phyloP scores from a whole-genome alignment of 2,329 filamentous ascomycete genomes.

The Daldinia sp. region DNA sequence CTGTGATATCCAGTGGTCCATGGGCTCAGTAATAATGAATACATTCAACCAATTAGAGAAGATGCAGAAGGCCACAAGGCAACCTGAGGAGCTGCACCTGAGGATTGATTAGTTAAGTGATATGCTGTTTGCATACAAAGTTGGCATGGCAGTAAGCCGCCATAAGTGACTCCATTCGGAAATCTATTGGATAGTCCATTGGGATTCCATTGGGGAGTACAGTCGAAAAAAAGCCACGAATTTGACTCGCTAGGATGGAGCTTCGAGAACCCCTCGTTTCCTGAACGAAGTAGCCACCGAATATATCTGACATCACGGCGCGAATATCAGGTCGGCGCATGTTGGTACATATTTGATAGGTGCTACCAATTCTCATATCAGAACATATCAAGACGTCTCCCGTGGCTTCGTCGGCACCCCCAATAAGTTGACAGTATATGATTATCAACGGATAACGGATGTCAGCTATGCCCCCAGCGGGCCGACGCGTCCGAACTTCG shows the following conservation, averaged over 20 bases:
- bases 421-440: conserved; percentile 9
- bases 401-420: not conserved
- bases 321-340: conserved; percentile 26
- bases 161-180: conserved; percentile 29
- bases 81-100: conserved; percentile 33
- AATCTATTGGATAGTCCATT: too few relatives aligned
- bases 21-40: conserved; percentile 25
- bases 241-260: conserved; percentile 10
- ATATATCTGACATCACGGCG: conserved; percentile 29
- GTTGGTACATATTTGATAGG: conserved; percentile 11
- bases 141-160: conserved; percentile 35
- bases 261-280: conserved; percentile 15
- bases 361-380: not conserved
- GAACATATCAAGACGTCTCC: not conserved
- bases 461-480: conserved; percentile 18
- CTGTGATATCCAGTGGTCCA: conserved; percentile 22
- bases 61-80: conserved; percentile 30
- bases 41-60: conserved; percentile 26
- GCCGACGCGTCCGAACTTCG: conserved; percentile 37
- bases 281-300: conserved; percentile 20
- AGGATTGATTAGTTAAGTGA: conserved; percentile 38
- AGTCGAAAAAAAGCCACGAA: conserved; percentile 15
- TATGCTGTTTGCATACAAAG: conserved; percentile 37
- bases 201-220: conserved; percentile 32
- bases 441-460: not conserved